Conservation (phyloP, 73 alveolate species). For the Paramecium octaurelia region DNA sequence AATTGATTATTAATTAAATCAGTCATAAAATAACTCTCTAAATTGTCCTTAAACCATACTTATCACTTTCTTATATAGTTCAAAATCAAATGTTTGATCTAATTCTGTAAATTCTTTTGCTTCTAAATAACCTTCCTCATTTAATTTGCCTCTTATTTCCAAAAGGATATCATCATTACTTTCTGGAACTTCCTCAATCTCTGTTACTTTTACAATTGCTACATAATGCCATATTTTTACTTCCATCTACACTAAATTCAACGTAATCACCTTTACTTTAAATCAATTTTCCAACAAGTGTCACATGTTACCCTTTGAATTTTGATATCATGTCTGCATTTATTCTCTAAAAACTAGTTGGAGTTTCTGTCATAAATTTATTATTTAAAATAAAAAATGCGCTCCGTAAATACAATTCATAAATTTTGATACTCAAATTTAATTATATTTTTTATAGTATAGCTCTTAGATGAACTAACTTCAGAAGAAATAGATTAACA, state of each 20-base stretch:
- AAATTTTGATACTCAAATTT: not conserved
- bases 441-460: no score
- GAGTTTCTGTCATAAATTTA: not conserved
- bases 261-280: not conserved
- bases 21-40: not conserved
- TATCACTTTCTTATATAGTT: not conserved
- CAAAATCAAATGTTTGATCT: not conserved
- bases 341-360: not conserved
- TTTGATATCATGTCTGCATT: not conserved
- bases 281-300: not conserved
- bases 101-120: not conserved
- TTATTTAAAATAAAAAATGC: not conserved
- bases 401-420: not conserved
- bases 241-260: not conserved
- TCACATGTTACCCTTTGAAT: not conserved
- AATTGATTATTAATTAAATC: not conserved
- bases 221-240: not conserved
- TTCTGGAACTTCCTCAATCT: not conserved
- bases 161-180: not conserved
- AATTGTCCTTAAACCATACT: not conserved
- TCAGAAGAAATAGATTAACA: no score
- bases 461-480: not conserved
- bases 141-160: not conserved
- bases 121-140: not conserved
- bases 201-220: not conserved